Percentiles rank a stretch among this genome's conserved stretches.
Evolutionary conservation across 495 filamentous ascomycete genomes (phyloP).

Genomic region (Penicillium paradoxum): DNA sequence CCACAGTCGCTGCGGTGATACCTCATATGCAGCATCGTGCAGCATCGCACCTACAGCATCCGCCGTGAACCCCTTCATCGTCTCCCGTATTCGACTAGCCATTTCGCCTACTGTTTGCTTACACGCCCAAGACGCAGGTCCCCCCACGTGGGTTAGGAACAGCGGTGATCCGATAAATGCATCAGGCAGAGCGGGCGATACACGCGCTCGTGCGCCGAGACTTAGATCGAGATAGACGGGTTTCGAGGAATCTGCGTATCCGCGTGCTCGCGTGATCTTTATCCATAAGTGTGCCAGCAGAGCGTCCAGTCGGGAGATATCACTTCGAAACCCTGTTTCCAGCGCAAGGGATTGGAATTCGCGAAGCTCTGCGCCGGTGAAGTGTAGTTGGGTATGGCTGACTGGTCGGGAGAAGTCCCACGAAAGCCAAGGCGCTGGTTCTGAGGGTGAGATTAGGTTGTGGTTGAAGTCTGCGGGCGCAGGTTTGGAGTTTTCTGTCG

Average conservation of each 20-base stretch:
- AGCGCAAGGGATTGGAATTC: constrained; percentile 15
- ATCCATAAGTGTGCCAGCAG: constrained; percentile 32
- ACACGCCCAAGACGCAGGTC: constrained; percentile 6
- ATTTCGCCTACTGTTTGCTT: not conserved
- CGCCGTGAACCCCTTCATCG: constrained; percentile 16
- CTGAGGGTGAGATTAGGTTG: constrained; percentile 11
- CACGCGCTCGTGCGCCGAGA: constrained; percentile 13
- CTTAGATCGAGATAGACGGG: constrained; percentile 23
- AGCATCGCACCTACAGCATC: constrained; percentile 20
- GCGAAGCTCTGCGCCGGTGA: constrained; percentile 5
- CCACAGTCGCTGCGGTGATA: constrained; percentile 31
- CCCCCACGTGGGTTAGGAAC: constrained; percentile 26
- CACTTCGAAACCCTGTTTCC: not conserved
- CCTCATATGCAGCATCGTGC: constrained; percentile 27
- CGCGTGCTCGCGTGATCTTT: constrained; percentile 24
- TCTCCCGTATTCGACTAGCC: constrained; percentile 23
- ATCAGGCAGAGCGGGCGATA: constrained; percentile 13
- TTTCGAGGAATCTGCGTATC: constrained; percentile 9
- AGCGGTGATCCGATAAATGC: constrained; percentile 23
- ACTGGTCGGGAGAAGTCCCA: constrained; percentile 21
- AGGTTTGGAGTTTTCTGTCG: constrained; percentile 4
- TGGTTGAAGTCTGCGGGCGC: constrained; percentile 6
- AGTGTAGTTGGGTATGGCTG: constrained; percentile 22
- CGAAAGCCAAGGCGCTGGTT: constrained; percentile 22
- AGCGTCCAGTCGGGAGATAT: constrained; percentile 29